Conservation (phyloP, 2,329 filamentous ascomycete species). For the Hirsutella rhossiliensis region DNA sequence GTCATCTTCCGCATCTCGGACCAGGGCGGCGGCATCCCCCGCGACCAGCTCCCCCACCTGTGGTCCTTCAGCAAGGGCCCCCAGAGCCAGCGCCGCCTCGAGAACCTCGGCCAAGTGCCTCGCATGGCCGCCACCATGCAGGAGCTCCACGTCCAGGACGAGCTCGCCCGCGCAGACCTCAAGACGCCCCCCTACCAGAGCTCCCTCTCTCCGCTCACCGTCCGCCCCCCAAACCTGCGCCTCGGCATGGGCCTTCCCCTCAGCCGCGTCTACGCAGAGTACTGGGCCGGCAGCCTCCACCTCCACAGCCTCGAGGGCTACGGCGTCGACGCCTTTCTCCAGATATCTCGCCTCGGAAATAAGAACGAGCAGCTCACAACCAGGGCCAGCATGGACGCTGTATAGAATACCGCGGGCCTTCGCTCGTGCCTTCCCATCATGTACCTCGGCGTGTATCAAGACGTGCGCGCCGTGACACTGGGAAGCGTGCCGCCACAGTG, state of each 20-base stretch:
- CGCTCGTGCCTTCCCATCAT: no score
- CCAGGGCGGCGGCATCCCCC: conserved; percentile 82
- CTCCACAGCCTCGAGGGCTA: conserved; percentile 91
- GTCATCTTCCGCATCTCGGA: conserved; percentile 95
- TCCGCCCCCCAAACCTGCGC: conserved; percentile 72
- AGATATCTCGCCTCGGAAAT: conserved; percentile 93
- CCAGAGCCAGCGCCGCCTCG: conserved; percentile 61
- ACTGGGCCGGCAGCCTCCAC: conserved; percentile 90
- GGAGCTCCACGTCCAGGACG: conserved; percentile 51
- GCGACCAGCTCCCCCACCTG: conserved; percentile 73
- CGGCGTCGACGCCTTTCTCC: conserved; percentile 88
- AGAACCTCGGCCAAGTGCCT: conserved; percentile 78
- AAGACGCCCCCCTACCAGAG: conserved; percentile 30
- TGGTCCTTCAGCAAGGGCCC: conserved; percentile 98
- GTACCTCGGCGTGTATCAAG: no score
- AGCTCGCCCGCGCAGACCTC: conserved; percentile 26
- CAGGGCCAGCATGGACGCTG: conserved; percentile 64
- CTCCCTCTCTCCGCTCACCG: conserved; percentile 70
- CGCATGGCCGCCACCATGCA: conserved; percentile 90
- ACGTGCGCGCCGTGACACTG: no score
- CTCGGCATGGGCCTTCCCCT: conserved; percentile 90
- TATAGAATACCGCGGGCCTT: conserved; percentile 17
- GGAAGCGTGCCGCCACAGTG: no score
- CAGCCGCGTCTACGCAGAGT: conserved; percentile 90
- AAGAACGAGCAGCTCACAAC: conserved; percentile 91